These are phyloP conservation scores for Linnemannia hyalina DNA, from an alignment of 192 early-diverging fungal species.

Conservation along the genomic window DNA sequence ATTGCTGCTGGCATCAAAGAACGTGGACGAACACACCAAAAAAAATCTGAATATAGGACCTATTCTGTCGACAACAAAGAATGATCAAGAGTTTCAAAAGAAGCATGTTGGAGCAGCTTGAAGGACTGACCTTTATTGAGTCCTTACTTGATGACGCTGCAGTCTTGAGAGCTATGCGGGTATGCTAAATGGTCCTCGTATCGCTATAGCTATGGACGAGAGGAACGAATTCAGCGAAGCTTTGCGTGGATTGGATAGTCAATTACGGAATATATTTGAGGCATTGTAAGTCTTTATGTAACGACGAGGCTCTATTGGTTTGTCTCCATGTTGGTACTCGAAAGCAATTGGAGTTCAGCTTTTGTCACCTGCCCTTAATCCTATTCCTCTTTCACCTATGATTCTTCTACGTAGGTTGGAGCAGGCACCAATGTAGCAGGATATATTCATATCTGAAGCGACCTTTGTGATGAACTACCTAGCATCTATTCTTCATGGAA, in stretches of 20 bases:
- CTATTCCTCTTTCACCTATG: background rate
- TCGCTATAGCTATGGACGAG: conserved; percentile 6
- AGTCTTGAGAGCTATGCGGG: conserved; percentile 24
- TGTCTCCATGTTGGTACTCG: conserved; percentile 4
- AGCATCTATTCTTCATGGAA: conserved; percentile 17
- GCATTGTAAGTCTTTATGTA: conserved; percentile 19
- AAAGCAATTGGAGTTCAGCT: background rate
- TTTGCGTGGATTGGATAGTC: too few relatives aligned
- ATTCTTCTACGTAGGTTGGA: conserved; percentile 13
- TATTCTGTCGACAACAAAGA: too few relatives aligned
- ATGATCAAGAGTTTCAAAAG: too few relatives aligned
- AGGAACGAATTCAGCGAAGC: too few relatives aligned
- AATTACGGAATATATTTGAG: conserved; percentile 27
- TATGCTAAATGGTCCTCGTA: conserved; percentile 5
- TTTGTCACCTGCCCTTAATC: background rate
- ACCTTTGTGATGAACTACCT: conserved; percentile 37
- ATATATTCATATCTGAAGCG: conserved; percentile 26
- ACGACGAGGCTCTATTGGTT: background rate
- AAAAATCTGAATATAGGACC: too few relatives aligned
- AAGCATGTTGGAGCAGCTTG: too few relatives aligned
- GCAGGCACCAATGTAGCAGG: conserved; percentile 18
- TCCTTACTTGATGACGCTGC: conserved; percentile 20
- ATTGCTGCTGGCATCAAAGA: too few relatives aligned
- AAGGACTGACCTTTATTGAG: too few relatives aligned
- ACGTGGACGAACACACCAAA: too few relatives aligned